A percentile compares a stretch with the other conserved stretches of the same genome.
Conservation (phyloP, 768 basidiomycete genomes). For the Psilocybe tampanensis region DNA sequence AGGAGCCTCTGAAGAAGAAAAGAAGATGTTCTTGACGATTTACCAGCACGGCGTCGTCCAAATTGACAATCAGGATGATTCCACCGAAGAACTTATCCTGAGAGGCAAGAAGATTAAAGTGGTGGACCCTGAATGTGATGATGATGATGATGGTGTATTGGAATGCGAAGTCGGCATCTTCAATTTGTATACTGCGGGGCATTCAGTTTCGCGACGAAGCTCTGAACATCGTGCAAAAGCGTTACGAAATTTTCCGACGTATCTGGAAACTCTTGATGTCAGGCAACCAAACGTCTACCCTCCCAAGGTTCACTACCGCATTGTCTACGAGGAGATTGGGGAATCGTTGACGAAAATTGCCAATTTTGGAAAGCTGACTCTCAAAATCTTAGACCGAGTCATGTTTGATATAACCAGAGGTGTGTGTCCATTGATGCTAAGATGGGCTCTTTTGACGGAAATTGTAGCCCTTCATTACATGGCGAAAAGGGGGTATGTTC, state of each 20-base stretch:
- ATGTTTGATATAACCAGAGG: background rate
- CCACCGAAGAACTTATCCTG: background rate
- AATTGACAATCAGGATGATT: background rate
- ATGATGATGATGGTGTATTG: background rate
- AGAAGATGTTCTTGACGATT: background rate
- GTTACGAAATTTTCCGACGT: background rate
- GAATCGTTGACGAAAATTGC: background rate
- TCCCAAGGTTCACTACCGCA: background rate
- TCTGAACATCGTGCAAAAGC: too few relatives aligned
- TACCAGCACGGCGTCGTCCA: constrained; percentile 1
- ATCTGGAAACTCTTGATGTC: too few relatives aligned
- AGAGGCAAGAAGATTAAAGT: background rate
- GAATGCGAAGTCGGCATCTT: background rate
- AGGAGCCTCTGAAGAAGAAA: background rate
- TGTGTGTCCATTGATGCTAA: too few relatives aligned
- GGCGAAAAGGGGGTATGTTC: background rate
- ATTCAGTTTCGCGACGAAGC: too few relatives aligned
- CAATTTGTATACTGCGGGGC: background rate
- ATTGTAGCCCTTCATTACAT: background rate
- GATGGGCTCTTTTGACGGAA: too few relatives aligned
- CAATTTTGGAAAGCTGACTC: background rate
- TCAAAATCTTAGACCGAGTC: background rate
- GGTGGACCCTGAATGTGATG: too few relatives aligned
- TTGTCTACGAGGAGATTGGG: background rate
- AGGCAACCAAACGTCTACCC: background rate